Evolutionary conservation across 2,329 filamentous ascomycete genomes (phyloP), one percentile per base, ranked within the genome.

Genomic region (Ophiostoma quercus): DNA sequence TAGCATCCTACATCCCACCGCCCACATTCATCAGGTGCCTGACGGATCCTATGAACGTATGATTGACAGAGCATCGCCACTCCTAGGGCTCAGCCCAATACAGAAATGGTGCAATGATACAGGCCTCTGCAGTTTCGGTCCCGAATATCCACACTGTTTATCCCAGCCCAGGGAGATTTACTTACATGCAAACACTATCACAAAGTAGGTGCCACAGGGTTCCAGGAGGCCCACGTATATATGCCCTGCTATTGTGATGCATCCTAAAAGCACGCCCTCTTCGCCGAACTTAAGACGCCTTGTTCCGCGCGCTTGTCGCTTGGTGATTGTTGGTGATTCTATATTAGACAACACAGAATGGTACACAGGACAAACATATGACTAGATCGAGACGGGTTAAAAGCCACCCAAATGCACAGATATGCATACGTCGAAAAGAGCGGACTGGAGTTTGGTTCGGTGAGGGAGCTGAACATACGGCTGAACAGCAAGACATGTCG

Each of bases 301-400:
- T 66, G 67, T 68, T 63, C 67, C 69, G 43, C 69, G 69, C 67
- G 69, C 69, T 68, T 70, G 69, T 70, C 47, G 67, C 69, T 67
- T 68, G 69, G 54, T 60, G 16, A 4, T 9, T 32, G 54, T 16
- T 62, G 57, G 57, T 8, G 25, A 62, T 62, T 62, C 25, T 62
- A 62, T 62, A 62, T 62, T 12, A 32, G 12, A 32, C 25, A 62
- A 32, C 25, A 32, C 12, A 62, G 51, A 22, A 25, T 57, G n/a
- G 6, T 12, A 34, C 22, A 25, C 3, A 12, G 9, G 57, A 32
- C 39, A 41, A 41, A 41, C 39, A 14, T 7, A 32, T 62, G 57
- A 62, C 57, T 32, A 25, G 12, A 34, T 19, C 14, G 25, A 60
- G 22, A 16, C 9, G 9, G 7, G 0, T 9, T 4, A 8, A n/a